Evolutionary conservation across 2,329 filamentous ascomycete species (phyloP).

Genomic region (Helotiales sp.): DNA sequence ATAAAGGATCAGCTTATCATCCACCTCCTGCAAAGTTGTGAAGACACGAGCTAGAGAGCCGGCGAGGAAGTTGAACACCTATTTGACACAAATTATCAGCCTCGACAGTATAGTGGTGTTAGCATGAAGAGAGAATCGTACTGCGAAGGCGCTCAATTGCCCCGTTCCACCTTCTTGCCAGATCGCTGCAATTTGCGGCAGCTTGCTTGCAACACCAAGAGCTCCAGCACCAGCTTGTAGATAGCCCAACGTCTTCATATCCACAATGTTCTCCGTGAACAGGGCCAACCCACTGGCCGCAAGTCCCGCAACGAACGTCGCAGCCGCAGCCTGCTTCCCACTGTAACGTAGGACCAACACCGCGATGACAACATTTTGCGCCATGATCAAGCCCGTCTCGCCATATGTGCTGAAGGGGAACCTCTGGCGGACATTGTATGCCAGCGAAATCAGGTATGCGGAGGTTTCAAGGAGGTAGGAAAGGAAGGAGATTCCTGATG

Average conservation of each 20-base stretch:
- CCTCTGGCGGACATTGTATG: conserved; percentile 86
- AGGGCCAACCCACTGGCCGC: conserved; percentile 69
- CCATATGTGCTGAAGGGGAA: conserved; percentile 98
- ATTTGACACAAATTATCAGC: not conserved
- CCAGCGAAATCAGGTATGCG: conserved; percentile 83
- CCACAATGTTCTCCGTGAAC: conserved; percentile 68
- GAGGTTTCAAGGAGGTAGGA: conserved; percentile 91
- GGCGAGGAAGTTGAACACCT: conserved; percentile 98
- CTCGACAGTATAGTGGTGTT: not conserved
- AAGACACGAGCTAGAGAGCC: conserved; percentile 95
- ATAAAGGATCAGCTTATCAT: conserved; percentile 94
- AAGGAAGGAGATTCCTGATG: conserved; percentile 82
- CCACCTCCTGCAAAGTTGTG: conserved; percentile 95
- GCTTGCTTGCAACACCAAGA: conserved; percentile 83
- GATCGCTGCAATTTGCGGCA: conserved; percentile 89
- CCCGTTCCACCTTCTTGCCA: conserved; percentile 85
- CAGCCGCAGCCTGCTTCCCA: conserved; percentile 66
- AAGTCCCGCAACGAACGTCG: conserved; percentile 75
- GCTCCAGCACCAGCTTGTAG: conserved; percentile 83
- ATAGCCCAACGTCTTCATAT: conserved; percentile 47
- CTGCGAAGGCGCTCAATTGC: conserved; percentile 94
- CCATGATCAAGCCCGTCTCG: conserved; percentile 88
- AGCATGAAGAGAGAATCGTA: conserved; percentile 46
- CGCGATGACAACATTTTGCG: conserved; percentile 89
- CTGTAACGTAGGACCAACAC: conserved; percentile 84